These are phyloP conservation scores for Chrysophaeum taylorii DNA, from an alignment of 352 stramenopile genomes.

Conservation along the genomic window DNA sequence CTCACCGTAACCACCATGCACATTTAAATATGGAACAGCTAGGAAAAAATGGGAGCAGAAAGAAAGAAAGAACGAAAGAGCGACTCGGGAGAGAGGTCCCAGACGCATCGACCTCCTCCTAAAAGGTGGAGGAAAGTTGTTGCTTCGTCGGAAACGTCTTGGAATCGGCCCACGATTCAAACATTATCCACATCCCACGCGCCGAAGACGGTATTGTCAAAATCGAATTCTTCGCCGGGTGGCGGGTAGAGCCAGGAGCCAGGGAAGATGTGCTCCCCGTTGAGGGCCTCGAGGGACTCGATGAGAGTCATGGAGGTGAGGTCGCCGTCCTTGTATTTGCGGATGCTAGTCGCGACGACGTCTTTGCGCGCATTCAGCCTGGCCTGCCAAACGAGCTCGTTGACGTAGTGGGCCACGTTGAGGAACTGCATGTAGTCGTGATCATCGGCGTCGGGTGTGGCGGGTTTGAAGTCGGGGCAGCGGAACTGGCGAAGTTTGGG, in stretches of 20 bases:
- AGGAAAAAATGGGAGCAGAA: too few relatives aligned
- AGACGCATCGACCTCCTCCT: too few relatives aligned
- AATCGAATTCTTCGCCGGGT: too few relatives aligned
- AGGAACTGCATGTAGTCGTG: slow-evolving; percentile 16
- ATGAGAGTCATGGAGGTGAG: not conserved
- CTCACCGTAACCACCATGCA: too few relatives aligned
- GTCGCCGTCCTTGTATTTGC: not conserved
- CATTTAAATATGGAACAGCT: too few relatives aligned
- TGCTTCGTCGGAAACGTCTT: too few relatives aligned
- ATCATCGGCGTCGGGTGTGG: not conserved
- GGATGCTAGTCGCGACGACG: not conserved
- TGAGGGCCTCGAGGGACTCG: not conserved
- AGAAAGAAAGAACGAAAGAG: too few relatives aligned
- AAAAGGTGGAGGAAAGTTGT: too few relatives aligned
- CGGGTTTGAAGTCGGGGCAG: not conserved
- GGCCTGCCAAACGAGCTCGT: slow-evolving; percentile 4
- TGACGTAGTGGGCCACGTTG: slow-evolving; percentile 12
- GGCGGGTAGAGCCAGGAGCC: slow-evolving; percentile 9
- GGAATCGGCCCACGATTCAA: too few relatives aligned
- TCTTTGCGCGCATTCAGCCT: not conserved
- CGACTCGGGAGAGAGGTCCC: too few relatives aligned
- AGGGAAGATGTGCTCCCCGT: slow-evolving; percentile 2
- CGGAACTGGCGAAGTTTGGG: not conserved
- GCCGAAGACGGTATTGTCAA: too few relatives aligned
- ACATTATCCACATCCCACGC: too few relatives aligned